Evolutionary conservation across 169 alveolate genomes (phyloP).

Genomic region (Plasmodium gonderi): DNA sequence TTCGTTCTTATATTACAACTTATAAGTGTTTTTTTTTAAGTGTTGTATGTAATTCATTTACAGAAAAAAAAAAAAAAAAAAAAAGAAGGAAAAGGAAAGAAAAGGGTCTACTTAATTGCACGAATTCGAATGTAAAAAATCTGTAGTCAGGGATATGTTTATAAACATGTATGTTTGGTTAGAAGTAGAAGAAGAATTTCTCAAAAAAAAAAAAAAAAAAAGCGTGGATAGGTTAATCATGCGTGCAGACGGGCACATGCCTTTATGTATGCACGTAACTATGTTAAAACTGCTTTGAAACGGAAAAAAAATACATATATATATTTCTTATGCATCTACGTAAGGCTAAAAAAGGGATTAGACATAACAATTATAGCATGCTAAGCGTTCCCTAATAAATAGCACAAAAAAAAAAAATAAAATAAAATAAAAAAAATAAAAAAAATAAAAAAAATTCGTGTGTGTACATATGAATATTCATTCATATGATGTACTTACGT

Average conservation of each 20-base stretch:
- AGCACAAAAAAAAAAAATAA: not conserved
- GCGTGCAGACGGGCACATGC: not conserved
- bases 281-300: not conserved
- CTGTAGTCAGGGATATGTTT: not conserved
- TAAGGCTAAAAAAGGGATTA: not conserved
- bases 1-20: not conserved
- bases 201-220: not conserved
- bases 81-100: not conserved
- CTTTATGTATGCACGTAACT: not conserved
- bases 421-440: too few species aligned
- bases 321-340: not conserved
- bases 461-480: not conserved
- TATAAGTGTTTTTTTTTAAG: not conserved
- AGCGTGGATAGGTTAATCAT: not conserved
- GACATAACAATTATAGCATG: not conserved
- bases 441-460: not conserved
- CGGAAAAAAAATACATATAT: not conserved
- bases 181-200: not conserved
- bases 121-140: not conserved
- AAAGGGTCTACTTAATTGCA: not conserved
- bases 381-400: not conserved
- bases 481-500: not conserved
- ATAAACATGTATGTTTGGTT: not conserved
- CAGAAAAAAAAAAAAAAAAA: not conserved
- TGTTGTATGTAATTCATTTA: not conserved